Percentiles rank a stretch among this genome's conserved stretches.
These are phyloP conservation scores for Candida endomychidarum DNA, from an alignment of 805 yeast genomes.

Conservation along the genomic window DNA sequence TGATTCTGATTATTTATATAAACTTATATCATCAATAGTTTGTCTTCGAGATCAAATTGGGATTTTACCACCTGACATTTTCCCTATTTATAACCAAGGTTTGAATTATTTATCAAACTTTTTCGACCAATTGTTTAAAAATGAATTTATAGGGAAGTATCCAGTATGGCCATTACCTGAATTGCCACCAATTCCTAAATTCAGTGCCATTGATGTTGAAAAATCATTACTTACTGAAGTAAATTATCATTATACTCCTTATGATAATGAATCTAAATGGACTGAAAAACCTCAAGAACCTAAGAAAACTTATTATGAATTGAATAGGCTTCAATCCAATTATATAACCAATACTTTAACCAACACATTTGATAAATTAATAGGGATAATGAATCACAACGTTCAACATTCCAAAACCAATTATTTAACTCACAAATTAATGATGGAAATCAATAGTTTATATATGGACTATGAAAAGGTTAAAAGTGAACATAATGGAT, in stretches of 20 bases:
- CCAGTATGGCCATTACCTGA: constrained; percentile 81
- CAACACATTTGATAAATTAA: constrained; percentile 47
- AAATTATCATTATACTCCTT: constrained; percentile 55
- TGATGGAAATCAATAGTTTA: constrained; percentile 53
- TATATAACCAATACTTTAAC: constrained; percentile 68
- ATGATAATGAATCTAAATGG: constrained; percentile 32
- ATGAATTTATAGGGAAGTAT: constrained; percentile 14
- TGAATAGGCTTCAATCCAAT: constrained; percentile 62
- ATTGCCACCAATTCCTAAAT: constrained; percentile 59
- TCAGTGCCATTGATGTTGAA: constrained; percentile 75
- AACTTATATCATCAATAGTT: constrained; percentile 78
- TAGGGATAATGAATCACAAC: constrained; percentile 49
- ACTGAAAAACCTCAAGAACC: constrained; percentile 13
- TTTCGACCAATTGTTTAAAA: constrained; percentile 43
- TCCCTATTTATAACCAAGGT: constrained; percentile 70
- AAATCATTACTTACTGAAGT: constrained; percentile 74
- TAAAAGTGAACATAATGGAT: constrained; percentile 40
- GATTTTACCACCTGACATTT: constrained; percentile 70
- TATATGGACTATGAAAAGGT: constrained; percentile 45
- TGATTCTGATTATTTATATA: constrained; percentile 50
- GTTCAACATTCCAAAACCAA: constrained; percentile 16
- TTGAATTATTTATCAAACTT: constrained; percentile 62
- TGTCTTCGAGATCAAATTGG: constrained; percentile 83
- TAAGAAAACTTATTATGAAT: constrained; percentile 49
- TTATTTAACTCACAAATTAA: constrained; percentile 60